Conservation (phyloP, 2,329 filamentous ascomycete genomes). For the Fusarium dlaminii region DNA sequence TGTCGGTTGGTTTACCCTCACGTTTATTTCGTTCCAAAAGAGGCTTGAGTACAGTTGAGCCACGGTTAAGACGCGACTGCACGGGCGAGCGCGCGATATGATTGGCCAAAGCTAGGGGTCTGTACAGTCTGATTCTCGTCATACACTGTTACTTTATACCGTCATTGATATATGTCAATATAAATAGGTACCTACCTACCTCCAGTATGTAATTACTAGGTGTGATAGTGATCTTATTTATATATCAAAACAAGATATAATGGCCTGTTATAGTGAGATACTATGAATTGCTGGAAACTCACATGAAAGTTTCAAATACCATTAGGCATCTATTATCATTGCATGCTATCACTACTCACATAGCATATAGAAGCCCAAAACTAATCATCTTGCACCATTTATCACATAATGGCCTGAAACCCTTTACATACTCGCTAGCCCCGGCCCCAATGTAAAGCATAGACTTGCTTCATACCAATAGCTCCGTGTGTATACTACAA, state of each 20-base stretch:
- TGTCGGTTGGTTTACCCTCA: constrained; percentile 22
- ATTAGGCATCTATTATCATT: constrained; percentile 8
- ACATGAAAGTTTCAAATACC: not conserved
- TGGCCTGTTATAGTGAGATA: not conserved
- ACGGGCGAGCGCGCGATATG: constrained; percentile 26
- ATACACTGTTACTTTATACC: constrained; percentile 10
- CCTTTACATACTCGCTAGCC: not conserved
- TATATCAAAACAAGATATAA: not conserved
- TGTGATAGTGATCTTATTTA: not conserved
- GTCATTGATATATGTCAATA: not conserved
- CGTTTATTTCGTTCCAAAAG: constrained; percentile 21
- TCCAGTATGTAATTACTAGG: no score
- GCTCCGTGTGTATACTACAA: constrained; percentile 36
- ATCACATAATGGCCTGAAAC: not conserved
- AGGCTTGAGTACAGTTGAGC: constrained; percentile 34
- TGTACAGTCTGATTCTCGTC: not conserved
- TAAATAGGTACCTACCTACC: not conserved
- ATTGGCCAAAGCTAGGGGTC: constrained; percentile 37
- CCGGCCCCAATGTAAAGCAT: not conserved
- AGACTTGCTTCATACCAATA: not conserved
- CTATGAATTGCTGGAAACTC: not conserved
- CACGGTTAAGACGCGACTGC: constrained; percentile 43
- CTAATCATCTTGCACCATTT: not conserved
- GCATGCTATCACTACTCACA: not conserved
- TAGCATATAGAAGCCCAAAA: constrained; percentile 2